Evolutionary conservation across 345 rosid genomes (phyloP).

Genomic region (Eucalyptus curtisii): DNA sequence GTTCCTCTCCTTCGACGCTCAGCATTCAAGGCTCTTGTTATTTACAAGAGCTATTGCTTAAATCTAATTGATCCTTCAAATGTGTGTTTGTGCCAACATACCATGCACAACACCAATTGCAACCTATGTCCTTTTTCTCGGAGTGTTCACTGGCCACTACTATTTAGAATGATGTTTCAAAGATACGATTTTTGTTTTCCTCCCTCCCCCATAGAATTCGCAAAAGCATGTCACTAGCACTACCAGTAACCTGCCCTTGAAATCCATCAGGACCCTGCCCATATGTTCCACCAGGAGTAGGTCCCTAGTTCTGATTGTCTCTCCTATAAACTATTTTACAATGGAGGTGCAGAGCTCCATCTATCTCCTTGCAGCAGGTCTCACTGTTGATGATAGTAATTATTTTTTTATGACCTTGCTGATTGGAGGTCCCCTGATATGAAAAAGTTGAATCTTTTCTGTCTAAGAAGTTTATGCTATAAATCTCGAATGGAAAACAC

Average conservation of each 20-base stretch:
- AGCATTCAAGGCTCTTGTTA: background rate
- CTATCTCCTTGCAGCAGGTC: too few species aligned
- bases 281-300: too few species aligned
- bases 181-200: background rate
- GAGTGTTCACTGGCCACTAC: accelerated
- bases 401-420: too few species aligned
- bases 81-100: background rate
- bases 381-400: too few species aligned
- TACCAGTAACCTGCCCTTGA: too few species aligned
- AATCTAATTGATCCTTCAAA: background rate
- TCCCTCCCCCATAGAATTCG: too few species aligned
- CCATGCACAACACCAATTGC: accelerated
- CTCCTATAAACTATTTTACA: too few species aligned
- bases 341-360: too few species aligned
- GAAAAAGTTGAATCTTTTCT: background rate
- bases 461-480: background rate
- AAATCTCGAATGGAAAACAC: background rate
- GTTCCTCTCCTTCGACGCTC: accelerated
- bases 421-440: too few species aligned
- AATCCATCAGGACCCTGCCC: too few species aligned
- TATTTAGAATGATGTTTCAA: background rate
- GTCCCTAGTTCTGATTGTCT: accelerated
- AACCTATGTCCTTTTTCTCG: background rate
- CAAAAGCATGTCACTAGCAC: too few species aligned
- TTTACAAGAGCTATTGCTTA: background rate